phyloP scores from a whole-genome alignment of 352 stramenopile genomes.

The Phytophthora meadii region DNA sequence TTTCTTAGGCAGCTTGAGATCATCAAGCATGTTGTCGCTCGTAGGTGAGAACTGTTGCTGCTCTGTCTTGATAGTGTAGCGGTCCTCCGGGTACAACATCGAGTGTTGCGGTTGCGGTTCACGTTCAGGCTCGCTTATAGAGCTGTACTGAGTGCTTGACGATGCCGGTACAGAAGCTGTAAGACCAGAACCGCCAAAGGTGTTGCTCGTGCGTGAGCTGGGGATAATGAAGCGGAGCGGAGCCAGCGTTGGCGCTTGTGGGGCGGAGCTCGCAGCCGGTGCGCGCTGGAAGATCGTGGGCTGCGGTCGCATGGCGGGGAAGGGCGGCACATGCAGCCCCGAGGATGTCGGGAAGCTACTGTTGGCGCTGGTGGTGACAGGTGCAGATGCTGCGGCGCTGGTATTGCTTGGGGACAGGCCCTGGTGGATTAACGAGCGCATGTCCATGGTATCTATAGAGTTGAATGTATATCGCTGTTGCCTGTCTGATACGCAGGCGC shows the following conservation, averaged over 20 bases:
- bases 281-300: slow-evolving; percentile 37
- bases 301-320: slow-evolving; percentile 56
- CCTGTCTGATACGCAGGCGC: slow-evolving; percentile 11
- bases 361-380: slow-evolving; percentile 3
- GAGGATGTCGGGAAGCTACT: slow-evolving; percentile 36
- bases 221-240: slow-evolving; percentile 85
- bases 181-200: slow-evolving; percentile 12
- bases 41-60: slow-evolving; percentile 24
- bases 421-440: slow-evolving; percentile 79
- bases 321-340: slow-evolving; percentile 48
- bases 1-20: slow-evolving; percentile 58
- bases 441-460: slow-evolving; percentile 55
- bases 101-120: slow-evolving; percentile 37
- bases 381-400: background rate
- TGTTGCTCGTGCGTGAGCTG: slow-evolving; percentile 47
- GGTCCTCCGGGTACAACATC: slow-evolving; percentile 31
- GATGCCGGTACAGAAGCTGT: slow-evolving; percentile 10
- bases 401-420: slow-evolving; percentile 27
- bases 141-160: slow-evolving; percentile 19
- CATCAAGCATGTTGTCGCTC: slow-evolving; percentile 5
- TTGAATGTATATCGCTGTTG: slow-evolving; percentile 1
- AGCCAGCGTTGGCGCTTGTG: slow-evolving; percentile 60
- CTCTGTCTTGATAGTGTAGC: slow-evolving; percentile 33
- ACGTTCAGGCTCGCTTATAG: slow-evolving; percentile 28
- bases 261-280: slow-evolving; percentile 9